Conservation (phyloP, 208 protist genomes). For the Phytomonas sp. region DNA sequence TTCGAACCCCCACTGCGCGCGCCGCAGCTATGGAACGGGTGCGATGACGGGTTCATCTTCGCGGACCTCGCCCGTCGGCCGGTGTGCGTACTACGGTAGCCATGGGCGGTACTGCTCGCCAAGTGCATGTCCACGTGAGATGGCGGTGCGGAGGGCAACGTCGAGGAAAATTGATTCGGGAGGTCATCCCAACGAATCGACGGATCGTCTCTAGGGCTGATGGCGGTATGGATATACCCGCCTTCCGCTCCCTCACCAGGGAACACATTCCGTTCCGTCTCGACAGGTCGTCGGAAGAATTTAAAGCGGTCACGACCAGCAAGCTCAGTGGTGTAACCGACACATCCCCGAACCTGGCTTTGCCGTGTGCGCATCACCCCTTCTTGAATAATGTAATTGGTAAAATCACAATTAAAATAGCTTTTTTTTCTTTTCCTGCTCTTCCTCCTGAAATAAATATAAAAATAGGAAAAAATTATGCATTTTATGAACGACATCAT, state of each 20-base stretch:
- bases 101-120: conserved; percentile 6
- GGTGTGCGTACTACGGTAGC: background rate
- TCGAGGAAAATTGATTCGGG: conserved; percentile 21
- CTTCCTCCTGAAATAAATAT: background rate
- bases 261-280: conserved; percentile 23
- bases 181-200: conserved; percentile 4
- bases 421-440: background rate
- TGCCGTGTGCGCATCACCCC: conserved; percentile 2
- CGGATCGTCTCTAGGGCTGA: conserved; percentile 4
- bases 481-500: background rate
- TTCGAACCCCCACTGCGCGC: conserved; percentile 6
- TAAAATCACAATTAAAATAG: conserved; percentile 10
- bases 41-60: background rate
- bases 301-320: conserved; percentile 77
- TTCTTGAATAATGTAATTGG: background rate
- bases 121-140: conserved; percentile 10
- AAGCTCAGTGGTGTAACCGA: conserved; percentile 64
- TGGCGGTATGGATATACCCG: background rate
- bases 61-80: background rate
- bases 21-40: conserved; percentile 4
- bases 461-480: conserved; percentile 13
- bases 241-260: background rate
- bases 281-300: conserved; percentile 81
- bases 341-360: conserved; percentile 25
- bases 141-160: conserved; percentile 9